phyloP scores from a whole-genome alignment of 345 rosid species.

The Geranium brycei region DNA sequence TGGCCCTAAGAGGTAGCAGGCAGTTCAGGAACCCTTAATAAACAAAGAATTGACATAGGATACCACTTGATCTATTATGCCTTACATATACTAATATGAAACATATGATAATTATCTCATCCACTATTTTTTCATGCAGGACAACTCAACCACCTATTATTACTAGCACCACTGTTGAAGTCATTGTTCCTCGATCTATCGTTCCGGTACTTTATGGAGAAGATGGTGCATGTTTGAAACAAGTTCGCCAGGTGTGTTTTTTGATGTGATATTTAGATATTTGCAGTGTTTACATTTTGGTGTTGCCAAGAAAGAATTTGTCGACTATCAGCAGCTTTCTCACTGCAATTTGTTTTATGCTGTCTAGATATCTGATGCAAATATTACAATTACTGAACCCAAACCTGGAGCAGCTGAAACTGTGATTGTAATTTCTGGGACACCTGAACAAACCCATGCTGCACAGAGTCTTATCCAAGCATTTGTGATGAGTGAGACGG shows the following conservation, averaged over 20 bases:
- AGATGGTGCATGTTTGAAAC: conserved; percentile 61
- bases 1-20: too few species aligned
- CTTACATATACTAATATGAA: neutral
- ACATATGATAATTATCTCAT: neutral
- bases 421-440: conserved; percentile 53
- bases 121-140: conserved; percentile 11
- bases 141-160: conserved; percentile 45
- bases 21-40: too few species aligned
- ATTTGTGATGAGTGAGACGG: conserved; percentile 57
- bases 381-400: conserved; percentile 41
- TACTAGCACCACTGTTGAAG: conserved; percentile 62
- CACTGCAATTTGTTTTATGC: neutral
- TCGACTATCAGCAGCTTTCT: neutral
- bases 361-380: conserved; percentile 60
- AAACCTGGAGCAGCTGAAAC: conserved; percentile 53
- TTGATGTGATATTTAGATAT: neutral
- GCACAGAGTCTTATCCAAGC: conserved; percentile 81
- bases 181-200: conserved; percentile 57
- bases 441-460: conserved; percentile 75
- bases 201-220: conserved; percentile 58
- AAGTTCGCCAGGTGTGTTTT: conserved; percentile 47
- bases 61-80: too few species aligned
- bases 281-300: neutral
- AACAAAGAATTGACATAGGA: neutral
- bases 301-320: neutral